Conservation (phyloP, 192 early-diverging fungal species). For the Entophlyctis helioformis region DNA sequence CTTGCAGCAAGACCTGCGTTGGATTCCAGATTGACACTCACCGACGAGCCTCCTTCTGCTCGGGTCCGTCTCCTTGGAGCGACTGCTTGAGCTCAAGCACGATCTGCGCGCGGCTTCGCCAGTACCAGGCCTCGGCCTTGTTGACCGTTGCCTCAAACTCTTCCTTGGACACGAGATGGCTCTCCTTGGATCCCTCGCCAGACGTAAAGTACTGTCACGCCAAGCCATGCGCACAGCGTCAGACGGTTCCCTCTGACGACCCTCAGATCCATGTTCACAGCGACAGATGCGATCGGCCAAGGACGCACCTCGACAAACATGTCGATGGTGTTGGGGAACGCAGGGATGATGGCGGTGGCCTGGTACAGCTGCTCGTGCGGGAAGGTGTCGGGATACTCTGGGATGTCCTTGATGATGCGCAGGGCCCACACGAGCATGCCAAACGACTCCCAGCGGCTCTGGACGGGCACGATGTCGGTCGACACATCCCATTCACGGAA, state of each 20-base stretch:
- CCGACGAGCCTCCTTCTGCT: conserved; percentile 7
- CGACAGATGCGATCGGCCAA: too few relatives aligned
- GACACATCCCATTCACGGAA: conserved; percentile 28
- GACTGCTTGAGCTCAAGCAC: conserved; percentile 36
- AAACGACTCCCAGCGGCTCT: conserved; percentile 10
- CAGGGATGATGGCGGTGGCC: conserved; percentile 41
- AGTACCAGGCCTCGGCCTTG: conserved; percentile 48
- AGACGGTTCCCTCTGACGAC: too few relatives aligned
- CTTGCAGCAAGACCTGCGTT: not conserved
- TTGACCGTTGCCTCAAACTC: conserved; percentile 20
- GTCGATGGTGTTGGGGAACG: conserved; percentile 36
- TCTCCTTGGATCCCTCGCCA: conserved; percentile 16
- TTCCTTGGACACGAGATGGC: conserved; percentile 11
- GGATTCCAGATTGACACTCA: not conserved
- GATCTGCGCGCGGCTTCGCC: conserved; percentile 44
- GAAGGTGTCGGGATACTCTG: conserved; percentile 39
- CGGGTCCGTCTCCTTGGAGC: conserved; percentile 8
- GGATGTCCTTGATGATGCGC: conserved; percentile 31
- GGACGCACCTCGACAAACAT: conserved; percentile 39
- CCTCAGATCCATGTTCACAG: too few relatives aligned
- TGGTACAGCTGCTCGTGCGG: conserved; percentile 36
- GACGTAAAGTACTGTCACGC: conserved; percentile 14
- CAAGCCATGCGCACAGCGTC: not conserved
- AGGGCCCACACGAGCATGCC: conserved; percentile 44
- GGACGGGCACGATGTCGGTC: not conserved